These are phyloP conservation scores for Xanthoceras sorbifolium DNA, from an alignment of 345 rosid genomes.

Conservation along the genomic window DNA sequence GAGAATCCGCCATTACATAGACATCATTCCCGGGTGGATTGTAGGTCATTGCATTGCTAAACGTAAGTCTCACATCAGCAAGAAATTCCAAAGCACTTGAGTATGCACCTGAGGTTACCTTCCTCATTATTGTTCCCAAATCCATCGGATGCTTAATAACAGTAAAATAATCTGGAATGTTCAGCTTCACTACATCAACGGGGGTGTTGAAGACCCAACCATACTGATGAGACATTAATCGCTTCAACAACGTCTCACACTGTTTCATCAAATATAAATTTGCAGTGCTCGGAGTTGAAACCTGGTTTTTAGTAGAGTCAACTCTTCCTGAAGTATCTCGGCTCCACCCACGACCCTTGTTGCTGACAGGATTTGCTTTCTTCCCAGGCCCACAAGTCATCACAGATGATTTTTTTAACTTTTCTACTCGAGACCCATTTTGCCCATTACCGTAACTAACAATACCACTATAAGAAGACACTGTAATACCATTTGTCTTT, in stretches of 20 bases:
- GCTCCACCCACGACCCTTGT: constrained; percentile 43
- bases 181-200: constrained; percentile 75
- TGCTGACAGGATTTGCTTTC: constrained; percentile 46
- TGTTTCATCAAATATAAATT: constrained; percentile 74
- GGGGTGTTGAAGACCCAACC: constrained; percentile 88
- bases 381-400: constrained; percentile 48
- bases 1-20: constrained; percentile 79
- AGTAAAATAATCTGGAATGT: constrained; percentile 79
- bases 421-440: constrained; percentile 35
- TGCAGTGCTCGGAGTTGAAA: constrained; percentile 38
- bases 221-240: constrained; percentile 73
- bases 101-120: constrained; percentile 61
- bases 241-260: constrained; percentile 65
- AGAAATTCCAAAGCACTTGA: constrained; percentile 74
- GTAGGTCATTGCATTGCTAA: constrained; percentile 86
- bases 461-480: constrained; percentile 71
- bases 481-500: constrained; percentile 39
- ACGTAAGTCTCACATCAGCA: constrained; percentile 83
- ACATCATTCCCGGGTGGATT: constrained; percentile 89
- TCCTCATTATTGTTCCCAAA: constrained; percentile 75
- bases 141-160: constrained; percentile 93
- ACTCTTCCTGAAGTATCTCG: constrained; percentile 59
- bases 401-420: constrained; percentile 43
- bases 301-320: constrained; percentile 44
- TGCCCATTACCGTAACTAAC: constrained; percentile 61